Percentiles rank a stretch among this genome's conserved stretches.
These are phyloP conservation scores for Thuidium tamariscinum DNA, from an alignment of 225 moss, liverwort and hornwort species.

Conservation along the genomic window DNA sequence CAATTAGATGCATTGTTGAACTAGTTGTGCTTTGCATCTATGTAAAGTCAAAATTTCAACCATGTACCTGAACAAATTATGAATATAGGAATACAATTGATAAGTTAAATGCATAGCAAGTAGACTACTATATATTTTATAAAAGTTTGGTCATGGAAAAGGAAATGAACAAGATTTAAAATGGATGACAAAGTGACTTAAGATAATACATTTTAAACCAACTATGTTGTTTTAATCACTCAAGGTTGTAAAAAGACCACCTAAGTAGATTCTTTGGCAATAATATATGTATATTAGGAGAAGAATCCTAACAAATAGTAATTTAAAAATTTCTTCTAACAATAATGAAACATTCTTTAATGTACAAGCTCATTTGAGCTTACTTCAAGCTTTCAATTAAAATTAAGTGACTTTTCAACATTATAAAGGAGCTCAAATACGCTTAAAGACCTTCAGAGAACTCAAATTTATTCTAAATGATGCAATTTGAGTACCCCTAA, in stretches of 20 bases:
- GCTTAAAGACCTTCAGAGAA: neutral
- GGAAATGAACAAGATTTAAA: neutral
- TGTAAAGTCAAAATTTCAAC: neutral
- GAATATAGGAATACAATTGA: neutral
- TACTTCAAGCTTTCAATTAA: no score
- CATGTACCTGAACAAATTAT: fast-evolving
- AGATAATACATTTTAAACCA: neutral
- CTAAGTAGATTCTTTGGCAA: neutral
- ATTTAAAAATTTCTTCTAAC: neutral
- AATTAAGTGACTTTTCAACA: no score
- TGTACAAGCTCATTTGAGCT: no score
- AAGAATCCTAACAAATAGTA: neutral
- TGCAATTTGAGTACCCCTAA: no score
- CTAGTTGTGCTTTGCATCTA: no score
- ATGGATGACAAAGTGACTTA: no score
- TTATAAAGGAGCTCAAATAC: fast-evolving
- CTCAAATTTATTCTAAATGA: neutral
- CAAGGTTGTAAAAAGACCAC: neutral
- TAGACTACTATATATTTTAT: fast-evolving
- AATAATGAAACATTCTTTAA: no score
- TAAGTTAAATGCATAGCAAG: neutral
- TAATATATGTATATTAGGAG: neutral
- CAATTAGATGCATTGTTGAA: neutral
- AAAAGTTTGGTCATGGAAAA: fast-evolving
- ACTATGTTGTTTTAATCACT: fast-evolving